These are phyloP conservation scores for Inga leiocalycina DNA, from an alignment of 306 rosid species.

Conservation along the genomic window DNA sequence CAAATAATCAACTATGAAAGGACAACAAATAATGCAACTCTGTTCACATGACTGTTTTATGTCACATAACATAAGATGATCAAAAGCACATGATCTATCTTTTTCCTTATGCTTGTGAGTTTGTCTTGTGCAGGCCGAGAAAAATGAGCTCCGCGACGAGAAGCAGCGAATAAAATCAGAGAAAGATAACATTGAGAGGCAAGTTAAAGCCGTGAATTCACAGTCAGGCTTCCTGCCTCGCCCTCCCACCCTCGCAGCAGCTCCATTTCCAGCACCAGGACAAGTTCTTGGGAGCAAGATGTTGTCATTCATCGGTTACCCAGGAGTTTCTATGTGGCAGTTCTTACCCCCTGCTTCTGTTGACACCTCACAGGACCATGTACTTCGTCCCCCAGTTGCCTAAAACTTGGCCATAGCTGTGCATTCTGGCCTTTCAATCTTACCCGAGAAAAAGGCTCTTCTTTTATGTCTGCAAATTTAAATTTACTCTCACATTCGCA, in stretches of 20 bases:
- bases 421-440: background rate
- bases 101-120: background rate
- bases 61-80: background rate
- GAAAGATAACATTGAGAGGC: conserved; percentile 64
- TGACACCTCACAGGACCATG: conserved; percentile 88
- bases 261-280: conserved; percentile 53
- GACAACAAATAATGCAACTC: background rate
- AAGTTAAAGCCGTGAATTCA: conserved; percentile 49
- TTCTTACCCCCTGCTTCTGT: conserved; percentile 76
- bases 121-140: conserved; percentile 64
- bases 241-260: conserved; percentile 51
- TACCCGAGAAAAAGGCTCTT: conserved; percentile 9
- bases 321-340: conserved; percentile 90
- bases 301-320: conserved; percentile 72
- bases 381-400: conserved; percentile 85
- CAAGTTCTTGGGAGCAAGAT: conserved; percentile 66
- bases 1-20: background rate
- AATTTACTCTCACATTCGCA: background rate
- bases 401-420: conserved; percentile 33
- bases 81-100: background rate
- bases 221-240: conserved; percentile 61
- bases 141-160: conserved; percentile 82
- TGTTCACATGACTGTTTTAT: background rate
- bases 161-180: conserved; percentile 77
- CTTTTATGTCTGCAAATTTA: background rate